These are phyloP conservation scores for Ceratocystis cubensis DNA, from an alignment of 2,329 filamentous ascomycete species.

Conservation along the genomic window DNA sequence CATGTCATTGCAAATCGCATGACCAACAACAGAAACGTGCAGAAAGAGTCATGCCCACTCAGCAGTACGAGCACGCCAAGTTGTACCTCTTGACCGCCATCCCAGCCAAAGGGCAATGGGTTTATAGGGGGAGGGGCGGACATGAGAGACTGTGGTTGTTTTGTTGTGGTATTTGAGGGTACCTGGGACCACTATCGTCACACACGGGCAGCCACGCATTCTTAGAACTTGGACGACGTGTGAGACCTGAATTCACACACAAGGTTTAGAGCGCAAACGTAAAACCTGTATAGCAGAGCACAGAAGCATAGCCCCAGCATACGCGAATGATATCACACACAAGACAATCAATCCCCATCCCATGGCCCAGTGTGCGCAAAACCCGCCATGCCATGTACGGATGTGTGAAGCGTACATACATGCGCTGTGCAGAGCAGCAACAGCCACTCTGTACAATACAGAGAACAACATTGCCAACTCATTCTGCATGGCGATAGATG, in stretches of 20 bases:
- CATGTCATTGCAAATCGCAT: slow-evolving; percentile 8
- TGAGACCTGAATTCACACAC: too few relatives aligned
- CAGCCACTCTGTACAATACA: not conserved
- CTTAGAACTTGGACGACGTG: too few relatives aligned
- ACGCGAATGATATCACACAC: not conserved
- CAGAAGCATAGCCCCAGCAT: not conserved
- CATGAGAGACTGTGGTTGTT: too few relatives aligned
- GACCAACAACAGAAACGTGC: not conserved
- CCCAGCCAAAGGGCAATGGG: too few relatives aligned
- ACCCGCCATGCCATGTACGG: not conserved
- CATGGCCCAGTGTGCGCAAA: too few relatives aligned
- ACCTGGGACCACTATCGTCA: too few relatives aligned
- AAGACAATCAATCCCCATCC: not conserved
- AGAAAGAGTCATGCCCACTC: not conserved
- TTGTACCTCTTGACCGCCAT: too few relatives aligned
- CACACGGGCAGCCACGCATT: too few relatives aligned
- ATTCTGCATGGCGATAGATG: slow-evolving; percentile 4
- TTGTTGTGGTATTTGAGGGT: too few relatives aligned
- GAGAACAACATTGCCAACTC: slow-evolving; percentile 10
- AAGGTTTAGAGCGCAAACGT: too few relatives aligned
- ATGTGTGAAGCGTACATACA: not conserved
- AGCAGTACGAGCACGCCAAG: too few relatives aligned
- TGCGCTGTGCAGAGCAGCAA: not conserved
- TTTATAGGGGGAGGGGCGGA: too few relatives aligned
- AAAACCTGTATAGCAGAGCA: not conserved